These are phyloP conservation scores for Ophiocytium majus DNA, from an alignment of 352 stramenopile species.

Conservation along the genomic window DNA sequence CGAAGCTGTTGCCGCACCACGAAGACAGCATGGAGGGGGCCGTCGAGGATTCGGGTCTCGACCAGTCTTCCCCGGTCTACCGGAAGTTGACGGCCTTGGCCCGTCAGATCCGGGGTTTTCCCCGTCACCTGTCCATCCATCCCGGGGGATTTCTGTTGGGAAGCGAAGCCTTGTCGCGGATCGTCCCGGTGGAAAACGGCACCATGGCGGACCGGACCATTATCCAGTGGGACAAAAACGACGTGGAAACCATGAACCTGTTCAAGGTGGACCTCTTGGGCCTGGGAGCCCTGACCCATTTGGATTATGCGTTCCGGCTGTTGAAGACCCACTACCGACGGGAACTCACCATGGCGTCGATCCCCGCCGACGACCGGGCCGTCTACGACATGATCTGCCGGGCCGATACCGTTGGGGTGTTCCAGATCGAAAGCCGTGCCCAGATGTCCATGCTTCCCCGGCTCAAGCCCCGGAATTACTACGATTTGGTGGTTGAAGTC, in stretches of 20 bases:
- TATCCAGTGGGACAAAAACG: constrained; percentile 10
- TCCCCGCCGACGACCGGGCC: background rate
- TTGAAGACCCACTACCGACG: background rate
- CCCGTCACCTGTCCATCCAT: background rate
- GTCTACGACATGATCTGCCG: constrained; percentile 4
- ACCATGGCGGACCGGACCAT: background rate
- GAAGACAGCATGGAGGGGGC: background rate
- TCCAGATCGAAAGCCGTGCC: constrained; percentile 8
- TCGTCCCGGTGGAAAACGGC: background rate
- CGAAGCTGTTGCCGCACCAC: background rate
- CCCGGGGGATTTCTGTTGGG: background rate
- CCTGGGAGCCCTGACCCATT: background rate
- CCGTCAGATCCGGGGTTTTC: background rate
- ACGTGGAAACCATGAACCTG: background rate
- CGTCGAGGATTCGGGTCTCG: background rate
- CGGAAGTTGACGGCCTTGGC: background rate
- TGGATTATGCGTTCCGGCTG: background rate
- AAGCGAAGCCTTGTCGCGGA: background rate
- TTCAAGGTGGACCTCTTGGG: background rate
- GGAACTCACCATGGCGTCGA: background rate
- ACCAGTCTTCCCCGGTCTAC: background rate
- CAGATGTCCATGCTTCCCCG: constrained; percentile 7
- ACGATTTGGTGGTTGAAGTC: background rate
- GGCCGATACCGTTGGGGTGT: background rate
- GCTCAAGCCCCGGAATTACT: background rate